Conservation (phyloP, 257 asterid genomes). For the Misopates orontium region DNA sequence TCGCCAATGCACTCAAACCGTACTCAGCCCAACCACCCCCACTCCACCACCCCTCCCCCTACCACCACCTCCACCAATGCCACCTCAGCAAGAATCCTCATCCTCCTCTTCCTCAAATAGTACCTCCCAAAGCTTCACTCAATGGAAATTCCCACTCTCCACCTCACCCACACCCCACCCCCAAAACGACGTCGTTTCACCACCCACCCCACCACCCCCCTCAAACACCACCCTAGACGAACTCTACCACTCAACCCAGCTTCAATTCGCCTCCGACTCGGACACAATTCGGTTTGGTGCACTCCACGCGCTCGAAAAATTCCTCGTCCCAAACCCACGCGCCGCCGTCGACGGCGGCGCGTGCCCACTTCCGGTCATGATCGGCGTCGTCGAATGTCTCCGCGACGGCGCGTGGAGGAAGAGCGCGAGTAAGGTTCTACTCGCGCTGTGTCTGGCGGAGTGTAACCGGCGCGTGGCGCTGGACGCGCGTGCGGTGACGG, state of each 20-base stretch:
- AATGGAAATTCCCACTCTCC: conserved; percentile 70
- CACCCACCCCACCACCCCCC: conserved; percentile 35
- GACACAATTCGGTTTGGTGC: conserved; percentile 47
- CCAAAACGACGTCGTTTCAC: conserved; percentile 1
- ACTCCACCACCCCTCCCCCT: conserved; percentile 69
- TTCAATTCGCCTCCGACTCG: conserved; percentile 53
- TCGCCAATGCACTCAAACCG: conserved; percentile 74
- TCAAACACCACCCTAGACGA: conserved; percentile 47
- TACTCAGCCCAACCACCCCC: conserved; percentile 73
- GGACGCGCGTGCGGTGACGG: conserved; percentile 68
- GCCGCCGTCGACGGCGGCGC: conserved; percentile 39
- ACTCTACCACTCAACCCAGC: conserved; percentile 55
- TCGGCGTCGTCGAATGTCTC: conserved; percentile 55
- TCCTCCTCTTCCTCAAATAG: conserved; percentile 77
- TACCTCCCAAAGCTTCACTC: conserved; percentile 86
- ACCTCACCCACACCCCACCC: conserved; percentile 40
- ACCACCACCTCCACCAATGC: conserved; percentile 21
- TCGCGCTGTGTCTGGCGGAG: conserved; percentile 69
- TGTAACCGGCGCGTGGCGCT: conserved; percentile 63
- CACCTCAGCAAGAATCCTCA: conserved; percentile 49
- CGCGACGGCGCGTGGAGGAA: conserved; percentile 48
- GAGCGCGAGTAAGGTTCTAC: conserved; percentile 64
- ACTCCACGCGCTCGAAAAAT: conserved; percentile 54
- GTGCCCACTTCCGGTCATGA: conserved; percentile 54
- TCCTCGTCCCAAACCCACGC: conserved; percentile 63